Percentiles rank a stretch among this genome's conserved stretches.
These are phyloP conservation scores for Cydonia oblonga DNA, from an alignment of 331 rosid species.

Conservation along the genomic window DNA sequence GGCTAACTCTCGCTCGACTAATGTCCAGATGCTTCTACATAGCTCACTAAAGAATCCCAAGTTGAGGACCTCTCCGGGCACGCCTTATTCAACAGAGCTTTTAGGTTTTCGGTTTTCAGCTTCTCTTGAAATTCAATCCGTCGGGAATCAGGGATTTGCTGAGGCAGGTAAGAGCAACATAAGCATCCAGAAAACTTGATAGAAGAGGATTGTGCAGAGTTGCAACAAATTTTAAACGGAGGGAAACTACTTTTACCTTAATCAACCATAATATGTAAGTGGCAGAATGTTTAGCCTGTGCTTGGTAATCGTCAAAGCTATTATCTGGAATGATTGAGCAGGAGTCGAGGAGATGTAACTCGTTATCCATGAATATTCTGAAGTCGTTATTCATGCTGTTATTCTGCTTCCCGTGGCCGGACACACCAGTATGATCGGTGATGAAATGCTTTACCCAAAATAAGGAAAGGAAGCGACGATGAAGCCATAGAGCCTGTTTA, in stretches of 20 bases:
- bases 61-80: conserved; percentile 47
- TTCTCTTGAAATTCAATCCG: conserved; percentile 30
- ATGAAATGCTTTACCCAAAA: conserved; percentile 43
- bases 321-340: conserved; percentile 41
- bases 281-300: conserved; percentile 53
- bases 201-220: background rate
- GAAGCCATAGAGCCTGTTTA: conserved; percentile 85
- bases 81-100: conserved; percentile 33
- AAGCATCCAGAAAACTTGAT: background rate
- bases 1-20: background rate
- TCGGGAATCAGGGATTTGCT: conserved; percentile 45
- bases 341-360: conserved; percentile 38
- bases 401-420: conserved; percentile 21
- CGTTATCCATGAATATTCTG: conserved; percentile 38
- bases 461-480: conserved; percentile 63
- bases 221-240: background rate
- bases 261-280: conserved; percentile 58
- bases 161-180: conserved; percentile 18
- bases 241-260: conserved; percentile 26
- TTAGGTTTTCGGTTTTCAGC: conserved; percentile 37
- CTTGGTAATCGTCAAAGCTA: conserved; percentile 52
- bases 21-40: background rate
- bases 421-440: conserved; percentile 4
- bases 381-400: conserved; percentile 13
- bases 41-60: conserved; percentile 29